Base-by-base conservation (phyloP, 331 rosid genomes). In the Quercus tomentella region DNA sequence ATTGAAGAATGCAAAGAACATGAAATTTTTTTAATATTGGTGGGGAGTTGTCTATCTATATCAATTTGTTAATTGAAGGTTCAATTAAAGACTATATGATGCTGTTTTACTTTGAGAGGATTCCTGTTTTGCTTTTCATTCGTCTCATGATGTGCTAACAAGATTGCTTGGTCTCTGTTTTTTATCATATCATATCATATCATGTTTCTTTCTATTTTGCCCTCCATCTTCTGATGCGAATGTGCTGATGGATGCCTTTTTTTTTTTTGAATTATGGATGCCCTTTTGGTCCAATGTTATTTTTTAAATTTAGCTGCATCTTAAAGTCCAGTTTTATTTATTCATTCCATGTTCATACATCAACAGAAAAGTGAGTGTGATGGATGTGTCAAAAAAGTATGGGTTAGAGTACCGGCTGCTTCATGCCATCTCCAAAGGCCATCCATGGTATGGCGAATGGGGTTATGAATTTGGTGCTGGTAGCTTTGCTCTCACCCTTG, bases 331-430 rank as follows among this genome's bases (percentile, higher is more conserved):
- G 1, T 60, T 22, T 23, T 63, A 1, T 35, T 33, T 67, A 10
- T 7, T 67, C 20, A 35, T 74, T 73, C 28, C 26, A 51, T 72
- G 31, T 73, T 49, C 76, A 77, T 56, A 26, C 65, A 37, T 82
- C 75, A 33, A 77, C 91, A 95, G 98, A 85, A 87, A 86, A 86
- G 94, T 96, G 43, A 96, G 98, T 10, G 94, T 93, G 82, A 96
- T 96, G 99, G 99, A 96, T 85, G 99, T 96, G 77, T 96, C 99
- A 17, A 96, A 89, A 88, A 96, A 93, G 90, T 93, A 85, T 76
- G 98, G 98, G 45, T 68, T 93, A 79, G 99, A 91, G 80, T 96
- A 96, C 75, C 92, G 98, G 82, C 80, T 96, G 57, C 93, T 93
- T 70, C 99, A 96, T 85, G 93, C 97, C 60, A 87, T 96, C 45